phyloP scores from a whole-genome alignment of 2,329 filamentous ascomycete genomes.

The Dactylellina sp. region DNA sequence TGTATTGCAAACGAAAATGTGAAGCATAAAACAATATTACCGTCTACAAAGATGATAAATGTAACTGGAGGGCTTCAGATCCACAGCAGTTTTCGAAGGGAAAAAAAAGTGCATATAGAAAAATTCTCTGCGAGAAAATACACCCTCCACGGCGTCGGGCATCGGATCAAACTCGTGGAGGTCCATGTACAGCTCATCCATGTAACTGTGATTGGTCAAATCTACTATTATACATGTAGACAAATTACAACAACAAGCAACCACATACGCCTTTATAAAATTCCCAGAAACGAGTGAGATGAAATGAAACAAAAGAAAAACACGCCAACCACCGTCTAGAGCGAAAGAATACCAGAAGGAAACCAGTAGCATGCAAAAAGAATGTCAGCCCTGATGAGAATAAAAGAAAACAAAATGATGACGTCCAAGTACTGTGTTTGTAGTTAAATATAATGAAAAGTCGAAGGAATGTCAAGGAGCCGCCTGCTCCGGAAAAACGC shows the following conservation, averaged over 20 bases:
- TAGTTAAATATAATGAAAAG: not conserved
- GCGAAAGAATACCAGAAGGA: not conserved
- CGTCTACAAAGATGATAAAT: too few relatives aligned
- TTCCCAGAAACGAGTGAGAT: slow-evolving; percentile 6
- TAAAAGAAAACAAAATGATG: not conserved
- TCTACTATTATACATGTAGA: not conserved
- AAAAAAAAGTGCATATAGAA: too few relatives aligned
- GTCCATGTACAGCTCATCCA: slow-evolving; percentile 3
- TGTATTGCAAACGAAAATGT: too few relatives aligned
- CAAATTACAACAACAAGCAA: slow-evolving; percentile 5
- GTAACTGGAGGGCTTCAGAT: too few relatives aligned
- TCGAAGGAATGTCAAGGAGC: slow-evolving; percentile 7
- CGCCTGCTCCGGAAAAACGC: not conserved
- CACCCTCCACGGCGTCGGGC: too few relatives aligned
- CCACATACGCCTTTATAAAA: slow-evolving; percentile 1
- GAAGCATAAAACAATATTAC: too few relatives aligned
- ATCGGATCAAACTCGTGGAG: too few relatives aligned
- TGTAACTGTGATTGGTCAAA: not conserved
- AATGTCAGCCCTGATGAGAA: not conserved
- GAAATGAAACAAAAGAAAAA: slow-evolving; percentile 7
- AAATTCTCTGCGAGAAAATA: too few relatives aligned
- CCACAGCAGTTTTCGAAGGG: too few relatives aligned
- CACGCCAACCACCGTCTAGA: slow-evolving; percentile 8
- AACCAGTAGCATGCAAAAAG: not conserved
- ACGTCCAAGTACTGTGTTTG: not conserved